A percentile compares a stretch with the other conserved stretches of the same genome.
These are phyloP conservation scores for Solanum chmielewskii DNA, from an alignment of 257 asterid species.

Conservation along the genomic window DNA sequence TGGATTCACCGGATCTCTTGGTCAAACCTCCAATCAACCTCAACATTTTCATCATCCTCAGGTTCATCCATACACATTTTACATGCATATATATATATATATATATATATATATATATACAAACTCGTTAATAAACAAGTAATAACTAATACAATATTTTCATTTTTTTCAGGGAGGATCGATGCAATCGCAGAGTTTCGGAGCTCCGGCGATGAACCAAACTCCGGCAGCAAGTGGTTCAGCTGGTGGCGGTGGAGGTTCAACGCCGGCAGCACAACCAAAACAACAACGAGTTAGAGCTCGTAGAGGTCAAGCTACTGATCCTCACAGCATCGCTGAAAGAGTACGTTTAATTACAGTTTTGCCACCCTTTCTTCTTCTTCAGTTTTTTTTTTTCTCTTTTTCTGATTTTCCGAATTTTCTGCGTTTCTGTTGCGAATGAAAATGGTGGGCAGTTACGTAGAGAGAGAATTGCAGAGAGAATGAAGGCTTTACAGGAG, in stretches of 20 bases:
- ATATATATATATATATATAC: neutral
- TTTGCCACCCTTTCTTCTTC: neutral
- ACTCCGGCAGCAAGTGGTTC: conserved; percentile 49
- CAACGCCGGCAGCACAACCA: conserved; percentile 49
- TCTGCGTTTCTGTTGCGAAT: neutral
- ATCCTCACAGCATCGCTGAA: conserved; percentile 98
- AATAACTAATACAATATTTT: neutral
- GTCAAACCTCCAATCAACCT: conserved; percentile 49
- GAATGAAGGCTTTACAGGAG: conserved; percentile 89
- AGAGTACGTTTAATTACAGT: conserved; percentile 44
- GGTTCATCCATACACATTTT: conserved; percentile 13
- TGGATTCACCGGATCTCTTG: conserved; percentile 67
- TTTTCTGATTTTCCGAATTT: conserved; percentile 9
- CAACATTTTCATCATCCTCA: conserved; percentile 54
- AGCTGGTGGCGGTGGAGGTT: conserved; percentile 12
- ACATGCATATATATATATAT: neutral
- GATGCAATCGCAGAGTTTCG: conserved; percentile 35
- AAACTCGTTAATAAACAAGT: neutral
- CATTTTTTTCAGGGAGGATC: neutral
- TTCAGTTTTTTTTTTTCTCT: neutral
- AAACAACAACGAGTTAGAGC: conserved; percentile 92
- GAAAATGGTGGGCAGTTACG: conserved; percentile 59
- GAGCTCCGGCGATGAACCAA: conserved; percentile 28
- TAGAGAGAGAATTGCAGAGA: conserved; percentile 97
- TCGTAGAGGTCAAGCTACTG: conserved; percentile 97